These are phyloP conservation scores for Potentilla sterilis DNA, from an alignment of 306 rosid species.

Conservation along the genomic window DNA sequence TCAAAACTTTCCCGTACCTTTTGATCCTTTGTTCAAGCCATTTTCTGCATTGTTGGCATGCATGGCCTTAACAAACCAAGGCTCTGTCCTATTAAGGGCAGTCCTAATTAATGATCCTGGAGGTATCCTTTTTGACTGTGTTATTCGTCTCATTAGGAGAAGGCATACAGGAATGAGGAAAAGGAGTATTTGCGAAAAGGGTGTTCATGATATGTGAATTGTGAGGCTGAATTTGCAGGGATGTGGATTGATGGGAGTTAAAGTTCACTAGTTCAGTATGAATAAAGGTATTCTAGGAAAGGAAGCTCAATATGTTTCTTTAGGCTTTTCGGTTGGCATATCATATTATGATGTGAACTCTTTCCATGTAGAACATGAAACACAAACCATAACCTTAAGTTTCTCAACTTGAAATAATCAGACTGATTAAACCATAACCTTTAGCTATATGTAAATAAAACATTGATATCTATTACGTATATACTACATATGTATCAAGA, in stretches of 20 bases:
- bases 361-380: too few relatives aligned
- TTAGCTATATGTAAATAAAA: too few relatives aligned
- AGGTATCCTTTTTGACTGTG: constrained; percentile 45
- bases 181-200: constrained; percentile 26
- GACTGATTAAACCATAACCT: too few relatives aligned
- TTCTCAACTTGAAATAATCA: too few relatives aligned
- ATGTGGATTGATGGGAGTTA: not conserved
- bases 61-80: constrained; percentile 54
- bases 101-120: constrained; percentile 72
- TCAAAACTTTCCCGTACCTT: constrained; percentile 68
- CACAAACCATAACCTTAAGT: too few relatives aligned
- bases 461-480: too few relatives aligned
- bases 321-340: too few relatives aligned
- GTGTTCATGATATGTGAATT: constrained; percentile 30
- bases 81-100: constrained; percentile 66
- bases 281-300: not conserved
- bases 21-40: constrained; percentile 50
- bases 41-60: constrained; percentile 58
- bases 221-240: not conserved
- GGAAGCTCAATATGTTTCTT: too few relatives aligned
- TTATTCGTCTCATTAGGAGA: constrained; percentile 34
- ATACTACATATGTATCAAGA: too few relatives aligned
- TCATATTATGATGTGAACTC: too few relatives aligned
- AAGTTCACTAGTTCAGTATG: too few relatives aligned
- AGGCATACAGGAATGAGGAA: constrained; percentile 45